Evolutionary conservation across 2,329 filamentous ascomycete species (phyloP).

Genomic region (Penicillium sp.): DNA sequence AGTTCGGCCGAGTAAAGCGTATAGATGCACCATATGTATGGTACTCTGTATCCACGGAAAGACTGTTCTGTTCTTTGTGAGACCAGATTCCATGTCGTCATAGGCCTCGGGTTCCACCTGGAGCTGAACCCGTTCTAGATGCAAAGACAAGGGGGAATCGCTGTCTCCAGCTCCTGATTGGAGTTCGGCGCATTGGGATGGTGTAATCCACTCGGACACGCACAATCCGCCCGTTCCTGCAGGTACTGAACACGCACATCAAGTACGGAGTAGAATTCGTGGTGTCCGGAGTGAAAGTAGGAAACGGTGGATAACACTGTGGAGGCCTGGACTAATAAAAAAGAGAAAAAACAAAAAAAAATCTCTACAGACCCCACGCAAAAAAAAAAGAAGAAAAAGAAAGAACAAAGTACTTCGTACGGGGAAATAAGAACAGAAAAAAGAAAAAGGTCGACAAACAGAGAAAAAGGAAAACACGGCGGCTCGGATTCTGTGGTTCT

Average conservation of each 20-base stretch:
- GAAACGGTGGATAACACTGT: slow-evolving; percentile 30
- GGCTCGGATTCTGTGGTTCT: neutral
- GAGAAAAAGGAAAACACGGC: slow-evolving; percentile 40
- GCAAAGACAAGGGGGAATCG: neutral
- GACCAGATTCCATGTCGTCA: neutral
- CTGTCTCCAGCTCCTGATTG: neutral
- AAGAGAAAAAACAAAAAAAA: slow-evolving; percentile 10
- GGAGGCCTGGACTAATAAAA: slow-evolving; percentile 18
- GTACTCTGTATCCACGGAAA: neutral
- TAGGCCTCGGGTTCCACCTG: neutral
- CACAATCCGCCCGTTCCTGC: neutral
- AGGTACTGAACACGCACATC: neutral
- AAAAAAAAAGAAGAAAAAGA: slow-evolving; percentile 7
- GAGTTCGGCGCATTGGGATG: neutral
- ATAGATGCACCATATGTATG: too few species aligned
- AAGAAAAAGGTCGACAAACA: slow-evolving; percentile 32
- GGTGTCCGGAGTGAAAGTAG: neutral
- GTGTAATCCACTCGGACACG: too few species aligned
- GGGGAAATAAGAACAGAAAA: slow-evolving; percentile 18
- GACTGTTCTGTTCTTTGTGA: neutral
- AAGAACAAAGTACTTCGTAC: slow-evolving; percentile 17
- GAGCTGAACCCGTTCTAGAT: neutral
- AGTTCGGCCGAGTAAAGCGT: too few species aligned
- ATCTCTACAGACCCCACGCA: neutral
- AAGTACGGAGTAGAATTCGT: neutral